A percentile compares a stretch with the other conserved stretches of the same genome.
Conservation (phyloP, 2,329 filamentous ascomycete genomes). For the Epichloe uncinata region DNA sequence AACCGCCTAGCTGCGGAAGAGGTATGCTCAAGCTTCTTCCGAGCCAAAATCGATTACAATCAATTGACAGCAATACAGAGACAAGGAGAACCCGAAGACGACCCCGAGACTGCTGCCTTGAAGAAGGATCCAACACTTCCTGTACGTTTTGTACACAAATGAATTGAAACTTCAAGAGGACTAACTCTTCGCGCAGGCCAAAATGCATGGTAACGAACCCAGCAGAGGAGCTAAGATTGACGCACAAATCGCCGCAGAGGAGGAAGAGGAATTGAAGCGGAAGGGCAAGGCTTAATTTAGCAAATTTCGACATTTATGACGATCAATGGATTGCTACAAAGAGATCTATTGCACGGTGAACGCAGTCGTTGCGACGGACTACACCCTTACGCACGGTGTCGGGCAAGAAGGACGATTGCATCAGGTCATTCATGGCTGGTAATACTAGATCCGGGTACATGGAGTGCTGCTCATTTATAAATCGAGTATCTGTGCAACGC, state of each 20-base stretch:
- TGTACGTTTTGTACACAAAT: slow-evolving; percentile 22
- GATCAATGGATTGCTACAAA: background rate
- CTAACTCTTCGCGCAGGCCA: slow-evolving; percentile 32
- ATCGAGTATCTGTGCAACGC: too few relatives aligned
- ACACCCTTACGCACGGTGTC: too few relatives aligned
- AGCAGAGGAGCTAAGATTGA: slow-evolving; percentile 61
- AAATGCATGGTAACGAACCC: slow-evolving; percentile 58
- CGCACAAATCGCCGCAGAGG: slow-evolving; percentile 52
- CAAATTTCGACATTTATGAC: background rate
- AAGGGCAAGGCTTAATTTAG: slow-evolving; percentile 30
- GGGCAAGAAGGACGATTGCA: too few relatives aligned
- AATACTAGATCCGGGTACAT: too few relatives aligned
- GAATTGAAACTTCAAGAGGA: background rate
- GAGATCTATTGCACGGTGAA: background rate
- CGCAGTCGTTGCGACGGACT: too few relatives aligned
- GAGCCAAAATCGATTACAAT: background rate
- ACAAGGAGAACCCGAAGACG: slow-evolving; percentile 31
- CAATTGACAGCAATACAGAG: slow-evolving; percentile 13
- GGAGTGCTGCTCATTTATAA: too few relatives aligned
- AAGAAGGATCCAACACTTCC: slow-evolving; percentile 50
- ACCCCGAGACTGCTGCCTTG: slow-evolving; percentile 24
- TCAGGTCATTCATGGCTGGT: too few relatives aligned
- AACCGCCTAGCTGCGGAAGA: slow-evolving; percentile 56
- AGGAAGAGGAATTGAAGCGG: slow-evolving; percentile 48
- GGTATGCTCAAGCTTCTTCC: slow-evolving; percentile 21